Evolutionary conservation across 768 basidiomycete species (phyloP).

Genomic region (Tulasnella sp.): DNA sequence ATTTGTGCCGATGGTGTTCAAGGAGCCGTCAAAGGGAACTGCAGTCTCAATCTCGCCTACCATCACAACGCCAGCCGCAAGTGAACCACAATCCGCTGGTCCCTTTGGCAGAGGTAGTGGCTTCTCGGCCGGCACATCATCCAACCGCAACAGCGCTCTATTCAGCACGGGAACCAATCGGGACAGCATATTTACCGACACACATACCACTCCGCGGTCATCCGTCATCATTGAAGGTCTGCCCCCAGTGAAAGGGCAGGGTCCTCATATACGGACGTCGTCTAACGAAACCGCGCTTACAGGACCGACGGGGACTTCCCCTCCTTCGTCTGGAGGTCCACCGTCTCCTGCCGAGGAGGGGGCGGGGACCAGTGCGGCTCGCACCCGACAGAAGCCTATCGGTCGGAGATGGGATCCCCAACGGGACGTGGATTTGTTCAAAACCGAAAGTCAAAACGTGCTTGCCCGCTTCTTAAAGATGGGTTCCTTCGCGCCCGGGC

Average conservation of each 20-base stretch:
- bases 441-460: conserved; percentile 82
- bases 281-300: conserved; percentile 39
- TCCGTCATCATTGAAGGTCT: conserved; percentile 47
- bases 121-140: conserved; percentile 10
- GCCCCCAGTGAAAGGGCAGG: conserved; percentile 29
- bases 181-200: conserved; percentile 31
- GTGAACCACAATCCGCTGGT: not conserved
- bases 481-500: conserved; percentile 53
- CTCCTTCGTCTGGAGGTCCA: conserved; percentile 54
- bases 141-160: conserved; percentile 17
- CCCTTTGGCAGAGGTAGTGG: conserved; percentile 6
- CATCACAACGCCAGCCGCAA: conserved; percentile 11
- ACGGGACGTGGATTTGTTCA: conserved; percentile 80
- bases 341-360: conserved; percentile 49
- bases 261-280: conserved; percentile 30
- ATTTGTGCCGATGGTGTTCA: not conserved
- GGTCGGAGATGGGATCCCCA: conserved; percentile 82
- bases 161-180: conserved; percentile 24
- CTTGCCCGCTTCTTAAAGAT: conserved; percentile 77
- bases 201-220: conserved; percentile 30
- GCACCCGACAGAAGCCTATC: conserved; percentile 42
- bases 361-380: conserved; percentile 33
- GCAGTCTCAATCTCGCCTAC: not conserved
- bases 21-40: not conserved
- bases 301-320: conserved; percentile 39